A percentile compares a stretch with the other conserved stretches of the same genome.
Evolutionary conservation across 768 basidiomycete genomes (phyloP).

Genomic region (Russula ochroleuca): DNA sequence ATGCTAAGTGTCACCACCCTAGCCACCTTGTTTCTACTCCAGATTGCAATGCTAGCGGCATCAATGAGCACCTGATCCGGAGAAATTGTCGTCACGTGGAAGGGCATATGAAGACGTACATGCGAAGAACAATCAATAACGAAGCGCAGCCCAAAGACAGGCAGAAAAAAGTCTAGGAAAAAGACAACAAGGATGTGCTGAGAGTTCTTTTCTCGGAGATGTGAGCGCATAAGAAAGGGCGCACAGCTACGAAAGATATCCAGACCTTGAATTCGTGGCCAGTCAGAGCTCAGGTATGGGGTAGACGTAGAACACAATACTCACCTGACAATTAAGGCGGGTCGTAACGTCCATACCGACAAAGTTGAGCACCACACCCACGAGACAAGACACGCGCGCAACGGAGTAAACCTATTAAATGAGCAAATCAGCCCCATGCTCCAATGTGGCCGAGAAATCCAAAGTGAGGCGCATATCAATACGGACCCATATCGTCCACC

Average conservation of each 20-base stretch:
- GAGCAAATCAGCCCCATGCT: neutral
- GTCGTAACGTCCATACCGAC: neutral
- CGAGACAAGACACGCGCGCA: neutral
- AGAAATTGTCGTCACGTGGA: neutral
- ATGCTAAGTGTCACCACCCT: neutral
- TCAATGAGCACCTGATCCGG: neutral
- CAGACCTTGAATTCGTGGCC: neutral
- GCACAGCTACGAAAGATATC: neutral
- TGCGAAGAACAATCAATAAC: slow-evolving; percentile 12
- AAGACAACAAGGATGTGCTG: neutral
- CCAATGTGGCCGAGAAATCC: too few species aligned
- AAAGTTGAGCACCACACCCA: neutral
- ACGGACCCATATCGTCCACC: slow-evolving; percentile 1
- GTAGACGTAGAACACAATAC: neutral
- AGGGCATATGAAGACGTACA: neutral
- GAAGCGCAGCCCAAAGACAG: neutral
- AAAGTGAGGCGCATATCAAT: neutral
- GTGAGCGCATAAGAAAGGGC: neutral
- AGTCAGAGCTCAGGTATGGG: neutral
- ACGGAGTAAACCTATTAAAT: neutral
- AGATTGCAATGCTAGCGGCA: slow-evolving; percentile 7
- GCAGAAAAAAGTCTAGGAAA: neutral
- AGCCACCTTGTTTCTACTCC: neutral
- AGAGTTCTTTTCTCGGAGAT: neutral
- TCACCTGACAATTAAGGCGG: neutral